phyloP scores from a whole-genome alignment of 768 basidiomycete genomes.

The Suillus hirtellus region DNA sequence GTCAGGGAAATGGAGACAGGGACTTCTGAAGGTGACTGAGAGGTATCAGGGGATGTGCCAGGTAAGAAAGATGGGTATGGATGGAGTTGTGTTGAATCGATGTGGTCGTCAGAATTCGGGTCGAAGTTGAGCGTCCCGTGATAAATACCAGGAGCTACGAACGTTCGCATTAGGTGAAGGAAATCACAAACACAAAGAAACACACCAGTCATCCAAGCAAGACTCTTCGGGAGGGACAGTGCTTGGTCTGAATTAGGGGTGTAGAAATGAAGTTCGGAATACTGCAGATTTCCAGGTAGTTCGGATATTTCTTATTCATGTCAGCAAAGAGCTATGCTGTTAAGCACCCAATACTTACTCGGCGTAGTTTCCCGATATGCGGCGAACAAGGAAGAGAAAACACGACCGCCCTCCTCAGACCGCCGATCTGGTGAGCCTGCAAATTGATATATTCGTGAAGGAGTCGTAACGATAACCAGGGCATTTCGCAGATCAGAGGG shows the following conservation, averaged over 20 bases:
- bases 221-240: constrained; percentile 63
- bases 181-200: constrained; percentile 11
- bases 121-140: constrained; percentile 78
- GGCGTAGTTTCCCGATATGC: constrained; percentile 75
- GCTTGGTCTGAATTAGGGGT: constrained; percentile 70
- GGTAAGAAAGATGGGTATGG: constrained; percentile 62
- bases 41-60: constrained; percentile 25
- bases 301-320: constrained; percentile 77
- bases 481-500: constrained; percentile 59
- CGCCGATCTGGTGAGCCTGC: constrained; percentile 65
- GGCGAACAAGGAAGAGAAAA: constrained; percentile 75
- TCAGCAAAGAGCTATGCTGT: constrained; percentile 20
- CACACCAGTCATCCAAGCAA: constrained; percentile 94
- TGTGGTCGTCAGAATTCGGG: constrained; percentile 66
- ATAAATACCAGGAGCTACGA: constrained; percentile 82
- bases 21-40: constrained; percentile 34
- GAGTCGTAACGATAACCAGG: constrained; percentile 81
- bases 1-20: constrained; percentile 83
- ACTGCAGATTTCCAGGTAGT: constrained; percentile 73
- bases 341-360: constrained; percentile 51
- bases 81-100: constrained; percentile 76
- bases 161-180: neutral
- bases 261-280: constrained; percentile 82
- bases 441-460: constrained; percentile 89
- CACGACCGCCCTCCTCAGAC: constrained; percentile 72